Conservation (phyloP, 169 alveolate genomes). For the Plasmodium relictum region DNA sequence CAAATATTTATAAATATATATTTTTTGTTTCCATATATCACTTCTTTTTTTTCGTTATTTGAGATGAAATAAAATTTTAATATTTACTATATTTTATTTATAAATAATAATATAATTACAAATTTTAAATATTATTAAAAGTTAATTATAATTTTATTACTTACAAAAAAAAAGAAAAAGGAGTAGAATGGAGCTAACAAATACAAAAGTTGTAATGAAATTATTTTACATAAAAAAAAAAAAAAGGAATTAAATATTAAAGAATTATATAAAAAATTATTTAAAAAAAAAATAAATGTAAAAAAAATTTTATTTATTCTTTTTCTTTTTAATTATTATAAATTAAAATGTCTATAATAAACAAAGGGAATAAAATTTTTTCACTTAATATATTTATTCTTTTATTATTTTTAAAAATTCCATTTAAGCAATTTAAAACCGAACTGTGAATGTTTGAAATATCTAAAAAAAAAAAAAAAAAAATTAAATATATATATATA, state of each 20-base stretch:
- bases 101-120: too few species aligned
- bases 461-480: slow-evolving; percentile 25
- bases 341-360: slow-evolving; percentile 72
- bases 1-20: too few species aligned
- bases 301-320: not conserved
- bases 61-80: too few species aligned
- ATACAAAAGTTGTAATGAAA: too few species aligned
- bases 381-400: slow-evolving; percentile 37
- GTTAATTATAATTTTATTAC: too few species aligned
- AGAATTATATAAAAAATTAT: too few species aligned
- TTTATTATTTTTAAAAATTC: slow-evolving; percentile 19
- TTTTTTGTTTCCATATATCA: too few species aligned
- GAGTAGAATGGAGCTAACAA: too few species aligned
- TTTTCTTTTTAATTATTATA: not conserved
- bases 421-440: slow-evolving; percentile 31
- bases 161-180: too few species aligned
- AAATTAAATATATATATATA: not conserved
- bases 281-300: slow-evolving; percentile 2
- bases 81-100: too few species aligned
- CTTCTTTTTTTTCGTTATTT: too few species aligned
- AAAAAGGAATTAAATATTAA: not conserved
- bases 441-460: slow-evolving; percentile 39
- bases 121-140: too few species aligned
- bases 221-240: not conserved
- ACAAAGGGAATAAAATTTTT: slow-evolving; percentile 62